Percentiles rank a stretch among this genome's conserved stretches.
These are phyloP conservation scores for Sphaceloma murrayae DNA, from an alignment of 2,329 filamentous ascomycete genomes.

Conservation along the genomic window DNA sequence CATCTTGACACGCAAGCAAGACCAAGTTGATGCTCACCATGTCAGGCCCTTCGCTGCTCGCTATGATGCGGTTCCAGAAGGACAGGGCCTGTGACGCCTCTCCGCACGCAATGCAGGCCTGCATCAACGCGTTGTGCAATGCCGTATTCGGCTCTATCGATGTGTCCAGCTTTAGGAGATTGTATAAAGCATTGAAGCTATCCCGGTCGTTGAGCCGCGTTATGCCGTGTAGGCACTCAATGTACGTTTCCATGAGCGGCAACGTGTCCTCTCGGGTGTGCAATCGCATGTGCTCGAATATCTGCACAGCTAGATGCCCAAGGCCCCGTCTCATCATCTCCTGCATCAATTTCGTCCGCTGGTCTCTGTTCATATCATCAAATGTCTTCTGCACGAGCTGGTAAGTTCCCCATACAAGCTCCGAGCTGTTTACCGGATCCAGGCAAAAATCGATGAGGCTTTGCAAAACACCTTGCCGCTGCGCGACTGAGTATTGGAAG, in stretches of 20 bases:
- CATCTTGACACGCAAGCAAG: slow-evolving; percentile 66
- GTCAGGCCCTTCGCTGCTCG: slow-evolving; percentile 73
- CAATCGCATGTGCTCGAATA: slow-evolving; percentile 91
- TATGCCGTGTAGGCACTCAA: slow-evolving; percentile 66
- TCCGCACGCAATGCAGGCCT: slow-evolving; percentile 66
- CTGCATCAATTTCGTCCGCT: slow-evolving; percentile 66
- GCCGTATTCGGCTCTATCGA: slow-evolving; percentile 65
- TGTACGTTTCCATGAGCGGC: slow-evolving; percentile 66
- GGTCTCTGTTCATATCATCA: slow-evolving; percentile 52
- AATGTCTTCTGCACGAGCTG: slow-evolving; percentile 50
- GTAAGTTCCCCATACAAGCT: slow-evolving; percentile 53
- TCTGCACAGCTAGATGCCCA: slow-evolving; percentile 72
- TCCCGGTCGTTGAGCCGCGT: slow-evolving; percentile 35
- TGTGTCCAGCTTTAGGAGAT: slow-evolving; percentile 91
- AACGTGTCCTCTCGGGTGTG: slow-evolving; percentile 54
- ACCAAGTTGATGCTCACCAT: slow-evolving; percentile 72
- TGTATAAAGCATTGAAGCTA: slow-evolving; percentile 67
- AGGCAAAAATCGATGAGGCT: slow-evolving; percentile 60
- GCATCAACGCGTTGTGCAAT: slow-evolving; percentile 76
- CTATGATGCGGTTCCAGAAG: slow-evolving; percentile 78
- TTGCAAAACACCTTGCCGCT: slow-evolving; percentile 57
- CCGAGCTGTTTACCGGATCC: slow-evolving; percentile 52
- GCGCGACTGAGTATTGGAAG: slow-evolving; percentile 58
- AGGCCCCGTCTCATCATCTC: slow-evolving; percentile 79
- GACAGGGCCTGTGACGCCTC: slow-evolving; percentile 58